Percentiles rank a stretch among this genome's conserved stretches.
Evolutionary conservation across 306 rosid species (phyloP).

Genomic region (Quercus mongolica): DNA sequence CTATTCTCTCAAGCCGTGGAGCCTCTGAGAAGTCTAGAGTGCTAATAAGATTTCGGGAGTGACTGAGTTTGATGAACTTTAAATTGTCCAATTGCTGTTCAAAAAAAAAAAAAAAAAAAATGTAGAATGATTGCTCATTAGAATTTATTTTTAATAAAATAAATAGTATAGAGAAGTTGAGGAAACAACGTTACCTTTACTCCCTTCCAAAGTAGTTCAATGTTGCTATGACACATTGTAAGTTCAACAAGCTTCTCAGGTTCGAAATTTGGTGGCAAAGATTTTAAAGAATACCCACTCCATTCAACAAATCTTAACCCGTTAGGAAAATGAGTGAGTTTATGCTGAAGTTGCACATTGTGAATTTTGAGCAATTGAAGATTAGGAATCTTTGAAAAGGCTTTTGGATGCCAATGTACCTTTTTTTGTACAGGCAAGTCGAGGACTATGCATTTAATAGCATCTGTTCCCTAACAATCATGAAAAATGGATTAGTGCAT

Average conservation of each 20-base stretch:
- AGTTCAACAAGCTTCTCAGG: background rate
- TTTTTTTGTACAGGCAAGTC: no score
- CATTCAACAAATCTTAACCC: constrained; percentile 1
- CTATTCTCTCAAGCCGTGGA: background rate
- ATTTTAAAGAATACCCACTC: background rate
- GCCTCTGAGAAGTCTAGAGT: background rate
- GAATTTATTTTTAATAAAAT: no score
- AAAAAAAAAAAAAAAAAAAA: no score
- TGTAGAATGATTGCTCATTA: no score
- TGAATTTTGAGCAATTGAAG: constrained; percentile 16
- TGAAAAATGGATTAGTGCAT: background rate
- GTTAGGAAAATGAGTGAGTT: background rate
- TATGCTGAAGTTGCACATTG: background rate
- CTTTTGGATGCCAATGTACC: background rate
- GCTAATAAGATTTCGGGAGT: background rate
- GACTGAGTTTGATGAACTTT: background rate
- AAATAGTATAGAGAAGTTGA: no score
- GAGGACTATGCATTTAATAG: background rate
- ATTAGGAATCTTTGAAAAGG: background rate
- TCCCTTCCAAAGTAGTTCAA: background rate
- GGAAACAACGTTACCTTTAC: background rate
- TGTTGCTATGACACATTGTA: background rate
- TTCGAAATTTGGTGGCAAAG: background rate
- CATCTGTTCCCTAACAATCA: constrained; percentile 20
- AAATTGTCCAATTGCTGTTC: fast-evolving